These are phyloP conservation scores for Solanum corneliomulleri DNA, from an alignment of 257 asterid species.

Conservation along the genomic window DNA sequence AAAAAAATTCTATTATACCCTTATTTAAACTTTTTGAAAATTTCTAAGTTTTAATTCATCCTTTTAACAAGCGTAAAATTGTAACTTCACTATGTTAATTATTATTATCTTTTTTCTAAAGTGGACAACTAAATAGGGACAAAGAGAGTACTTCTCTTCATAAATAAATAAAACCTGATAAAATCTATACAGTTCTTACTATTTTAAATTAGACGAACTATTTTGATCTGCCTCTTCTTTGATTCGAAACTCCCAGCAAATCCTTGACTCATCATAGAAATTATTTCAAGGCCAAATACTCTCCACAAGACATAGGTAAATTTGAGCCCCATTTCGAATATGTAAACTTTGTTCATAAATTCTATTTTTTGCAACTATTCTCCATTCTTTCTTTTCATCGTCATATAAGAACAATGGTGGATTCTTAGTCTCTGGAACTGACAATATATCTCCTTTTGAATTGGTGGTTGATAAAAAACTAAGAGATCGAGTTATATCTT, in stretches of 20 bases:
- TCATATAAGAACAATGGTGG: neutral
- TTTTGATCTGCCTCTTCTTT: neutral
- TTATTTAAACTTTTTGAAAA: no score
- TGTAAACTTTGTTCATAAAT: neutral
- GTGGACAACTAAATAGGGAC: no score
- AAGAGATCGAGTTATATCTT: neutral
- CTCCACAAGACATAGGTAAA: neutral
- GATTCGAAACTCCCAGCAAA: neutral
- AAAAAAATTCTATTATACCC: no score
- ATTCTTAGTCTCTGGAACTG: no score
- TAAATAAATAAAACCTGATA: no score
- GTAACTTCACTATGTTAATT: no score
- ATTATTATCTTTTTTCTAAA: no score
- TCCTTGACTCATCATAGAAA: neutral
- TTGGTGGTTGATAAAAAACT: neutral
- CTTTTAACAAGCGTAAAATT: no score
- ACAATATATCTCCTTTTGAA: neutral
- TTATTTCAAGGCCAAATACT: neutral
- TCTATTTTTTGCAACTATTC: neutral
- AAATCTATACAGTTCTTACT: no score
- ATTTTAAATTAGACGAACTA: neutral
- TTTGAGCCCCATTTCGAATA: neutral
- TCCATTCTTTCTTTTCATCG: neutral
- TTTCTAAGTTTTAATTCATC: no score
- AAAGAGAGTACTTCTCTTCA: no score